phyloP scores from a whole-genome alignment of 202 grass and related monocot genomes.

The Panicum hallii region DNA sequence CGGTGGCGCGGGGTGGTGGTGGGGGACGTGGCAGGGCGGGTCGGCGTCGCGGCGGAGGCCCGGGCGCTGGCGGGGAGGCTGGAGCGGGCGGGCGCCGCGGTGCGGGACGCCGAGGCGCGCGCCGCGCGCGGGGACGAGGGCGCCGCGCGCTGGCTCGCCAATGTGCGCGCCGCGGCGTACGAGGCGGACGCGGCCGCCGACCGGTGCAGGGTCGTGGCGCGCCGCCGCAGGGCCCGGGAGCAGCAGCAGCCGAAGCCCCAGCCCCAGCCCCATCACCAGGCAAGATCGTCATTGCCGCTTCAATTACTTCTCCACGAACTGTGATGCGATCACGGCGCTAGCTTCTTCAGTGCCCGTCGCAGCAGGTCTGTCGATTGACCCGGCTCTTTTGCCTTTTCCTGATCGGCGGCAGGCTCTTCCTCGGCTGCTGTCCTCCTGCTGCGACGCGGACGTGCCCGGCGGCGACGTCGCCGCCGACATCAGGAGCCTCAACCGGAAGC shows the following conservation, averaged over 20 bases:
- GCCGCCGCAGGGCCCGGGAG: conserved; percentile 39
- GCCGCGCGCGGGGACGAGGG: conserved; percentile 43
- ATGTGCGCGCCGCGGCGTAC: conserved; percentile 51
- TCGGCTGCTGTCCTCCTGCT: conserved; percentile 65
- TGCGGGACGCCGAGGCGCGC: conserved; percentile 51
- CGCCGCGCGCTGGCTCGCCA: conserved; percentile 52
- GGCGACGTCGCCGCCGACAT: conserved; percentile 40
- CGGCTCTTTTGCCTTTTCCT: background rate
- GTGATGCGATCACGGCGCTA: background rate
- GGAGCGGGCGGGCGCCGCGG: conserved; percentile 46
- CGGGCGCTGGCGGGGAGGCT: conserved; percentile 48
- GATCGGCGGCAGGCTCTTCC: conserved; percentile 50
- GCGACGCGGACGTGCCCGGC: conserved; percentile 35
- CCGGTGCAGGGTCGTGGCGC: conserved; percentile 51
- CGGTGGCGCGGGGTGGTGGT: conserved; percentile 55
- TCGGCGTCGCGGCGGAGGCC: conserved; percentile 56
- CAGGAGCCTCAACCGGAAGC: conserved; percentile 57
- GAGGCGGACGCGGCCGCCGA: conserved; percentile 55
- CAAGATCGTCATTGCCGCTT: background rate
- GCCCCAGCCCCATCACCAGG: conserved; percentile 31
- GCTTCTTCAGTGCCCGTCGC: background rate
- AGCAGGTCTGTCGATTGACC: background rate
- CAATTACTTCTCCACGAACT: background rate
- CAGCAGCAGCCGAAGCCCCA: conserved; percentile 21
- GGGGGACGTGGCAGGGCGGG: conserved; percentile 42